These are phyloP conservation scores for Rhizophagus sp. DNA, from an alignment of 192 early-diverging fungal species.

Conservation along the genomic window DNA sequence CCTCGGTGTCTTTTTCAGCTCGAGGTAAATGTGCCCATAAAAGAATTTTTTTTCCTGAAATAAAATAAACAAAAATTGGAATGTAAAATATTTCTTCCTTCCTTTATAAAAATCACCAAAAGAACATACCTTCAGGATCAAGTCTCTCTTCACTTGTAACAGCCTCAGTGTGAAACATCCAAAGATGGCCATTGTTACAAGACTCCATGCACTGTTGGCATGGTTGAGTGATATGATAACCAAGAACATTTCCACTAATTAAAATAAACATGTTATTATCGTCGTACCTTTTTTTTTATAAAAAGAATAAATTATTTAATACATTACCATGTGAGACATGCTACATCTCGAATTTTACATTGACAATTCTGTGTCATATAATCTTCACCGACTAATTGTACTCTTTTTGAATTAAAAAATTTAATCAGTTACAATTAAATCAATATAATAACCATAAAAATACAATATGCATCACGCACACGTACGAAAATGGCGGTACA, in stretches of 20 bases:
- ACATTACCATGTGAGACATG: constrained; percentile 64
- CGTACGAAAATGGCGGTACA: constrained; percentile 69
- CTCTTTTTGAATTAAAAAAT: constrained; percentile 35
- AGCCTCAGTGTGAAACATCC: constrained; percentile 90
- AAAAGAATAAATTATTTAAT: neutral
- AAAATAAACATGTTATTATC: constrained; percentile 10
- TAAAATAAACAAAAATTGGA: neutral
- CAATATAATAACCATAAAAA: neutral
- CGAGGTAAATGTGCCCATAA: constrained; percentile 22
- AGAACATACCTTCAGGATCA: constrained; percentile 4
- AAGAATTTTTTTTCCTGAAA: constrained; percentile 22
- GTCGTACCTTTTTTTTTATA: neutral
- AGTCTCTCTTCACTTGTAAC: constrained; percentile 65
- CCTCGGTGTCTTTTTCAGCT: constrained; percentile 5
- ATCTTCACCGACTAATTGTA: constrained; percentile 67
- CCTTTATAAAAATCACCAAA: neutral
- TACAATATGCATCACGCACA: constrained; percentile 9
- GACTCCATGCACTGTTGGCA: constrained; percentile 86
- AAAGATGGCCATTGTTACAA: constrained; percentile 96
- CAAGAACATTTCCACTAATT: constrained; percentile 69
- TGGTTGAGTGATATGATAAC: constrained; percentile 82
- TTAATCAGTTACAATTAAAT: neutral
- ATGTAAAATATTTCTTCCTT: neutral
- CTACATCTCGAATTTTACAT: constrained; percentile 73
- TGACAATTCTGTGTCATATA: constrained; percentile 71